phyloP scores from a whole-genome alignment of 2,329 filamentous ascomycete species.

The Beauveria sp. region DNA sequence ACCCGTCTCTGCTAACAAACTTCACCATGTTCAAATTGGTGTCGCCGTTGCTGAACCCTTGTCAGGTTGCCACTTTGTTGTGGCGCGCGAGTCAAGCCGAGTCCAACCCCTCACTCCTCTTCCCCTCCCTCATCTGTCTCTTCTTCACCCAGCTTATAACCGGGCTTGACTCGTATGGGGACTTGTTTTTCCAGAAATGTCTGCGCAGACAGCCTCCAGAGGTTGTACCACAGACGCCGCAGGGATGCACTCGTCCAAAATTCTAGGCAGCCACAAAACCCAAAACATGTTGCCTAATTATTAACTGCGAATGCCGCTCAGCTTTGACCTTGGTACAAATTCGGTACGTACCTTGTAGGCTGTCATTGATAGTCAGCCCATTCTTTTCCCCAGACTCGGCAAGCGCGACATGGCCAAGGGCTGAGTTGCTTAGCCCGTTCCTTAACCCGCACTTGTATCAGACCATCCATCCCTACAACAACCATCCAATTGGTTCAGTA shows the following conservation, averaged over 20 bases:
- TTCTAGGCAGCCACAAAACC: neutral
- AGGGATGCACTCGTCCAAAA: too few species aligned
- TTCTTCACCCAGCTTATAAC: neutral
- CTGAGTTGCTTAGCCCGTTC: neutral
- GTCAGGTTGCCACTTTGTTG: neutral
- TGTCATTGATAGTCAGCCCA: neutral
- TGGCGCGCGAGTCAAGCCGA: neutral
- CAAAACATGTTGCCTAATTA: neutral
- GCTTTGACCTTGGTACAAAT: neutral
- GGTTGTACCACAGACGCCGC: too few species aligned
- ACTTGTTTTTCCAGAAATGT: too few species aligned
- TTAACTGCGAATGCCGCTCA: too few species aligned
- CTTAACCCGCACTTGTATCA: neutral
- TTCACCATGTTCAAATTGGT: too few species aligned
- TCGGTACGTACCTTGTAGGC: neutral
- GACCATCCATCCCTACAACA: neutral
- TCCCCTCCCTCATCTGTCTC: neutral
- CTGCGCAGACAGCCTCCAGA: too few species aligned
- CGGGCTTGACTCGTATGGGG: neutral
- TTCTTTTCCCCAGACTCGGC: conserved; percentile 5
- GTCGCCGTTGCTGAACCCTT: too few species aligned
- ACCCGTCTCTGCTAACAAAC: neutral
- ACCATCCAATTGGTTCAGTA: neutral
- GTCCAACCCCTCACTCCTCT: neutral
- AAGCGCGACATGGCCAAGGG: neutral